Evolutionary conservation across 495 filamentous ascomycete genomes (phyloP).

Genomic region (Saxispiralis lemnorum): DNA sequence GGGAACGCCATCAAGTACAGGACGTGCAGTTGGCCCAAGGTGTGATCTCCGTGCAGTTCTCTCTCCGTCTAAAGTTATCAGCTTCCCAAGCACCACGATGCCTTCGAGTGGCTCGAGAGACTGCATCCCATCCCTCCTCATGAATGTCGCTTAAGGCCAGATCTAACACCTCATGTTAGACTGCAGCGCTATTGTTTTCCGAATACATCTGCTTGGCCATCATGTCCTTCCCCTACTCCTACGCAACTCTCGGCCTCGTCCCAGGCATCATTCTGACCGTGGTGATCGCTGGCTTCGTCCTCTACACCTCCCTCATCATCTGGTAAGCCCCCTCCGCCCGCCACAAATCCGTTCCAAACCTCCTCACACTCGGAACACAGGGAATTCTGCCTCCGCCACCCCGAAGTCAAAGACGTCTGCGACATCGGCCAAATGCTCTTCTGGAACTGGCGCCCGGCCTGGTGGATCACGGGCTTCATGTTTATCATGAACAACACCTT

Average conservation of each 20-base stretch:
- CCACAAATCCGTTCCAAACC: background rate
- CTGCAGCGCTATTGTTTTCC: conserved; percentile 68
- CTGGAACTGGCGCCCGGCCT: conserved; percentile 58
- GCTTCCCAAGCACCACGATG: background rate
- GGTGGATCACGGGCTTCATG: conserved; percentile 74
- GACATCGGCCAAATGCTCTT: conserved; percentile 82
- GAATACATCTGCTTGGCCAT: conserved; percentile 89
- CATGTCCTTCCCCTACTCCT: conserved; percentile 86
- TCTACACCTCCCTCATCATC: conserved; percentile 70
- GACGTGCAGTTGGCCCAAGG: conserved; percentile 83
- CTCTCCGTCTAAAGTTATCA: background rate
- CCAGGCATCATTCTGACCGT: conserved; percentile 70
- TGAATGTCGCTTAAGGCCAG: background rate
- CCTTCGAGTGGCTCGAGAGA: too few relatives aligned
- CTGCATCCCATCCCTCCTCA: background rate
- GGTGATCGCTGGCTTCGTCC: conserved; percentile 51
- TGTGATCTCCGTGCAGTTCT: conserved; percentile 21
- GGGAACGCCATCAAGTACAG: conserved; percentile 68
- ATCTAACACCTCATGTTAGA: conserved; percentile 30
- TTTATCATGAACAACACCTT: conserved; percentile 85
- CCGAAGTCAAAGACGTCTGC: conserved; percentile 74
- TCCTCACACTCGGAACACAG: conserved; percentile 19
- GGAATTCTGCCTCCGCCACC: conserved; percentile 74
- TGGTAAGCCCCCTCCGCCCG: conserved; percentile 34
- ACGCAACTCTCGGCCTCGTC: conserved; percentile 70